These are phyloP conservation scores for Phytophthora pini DNA, from an alignment of 352 stramenopile species.

Conservation along the genomic window DNA sequence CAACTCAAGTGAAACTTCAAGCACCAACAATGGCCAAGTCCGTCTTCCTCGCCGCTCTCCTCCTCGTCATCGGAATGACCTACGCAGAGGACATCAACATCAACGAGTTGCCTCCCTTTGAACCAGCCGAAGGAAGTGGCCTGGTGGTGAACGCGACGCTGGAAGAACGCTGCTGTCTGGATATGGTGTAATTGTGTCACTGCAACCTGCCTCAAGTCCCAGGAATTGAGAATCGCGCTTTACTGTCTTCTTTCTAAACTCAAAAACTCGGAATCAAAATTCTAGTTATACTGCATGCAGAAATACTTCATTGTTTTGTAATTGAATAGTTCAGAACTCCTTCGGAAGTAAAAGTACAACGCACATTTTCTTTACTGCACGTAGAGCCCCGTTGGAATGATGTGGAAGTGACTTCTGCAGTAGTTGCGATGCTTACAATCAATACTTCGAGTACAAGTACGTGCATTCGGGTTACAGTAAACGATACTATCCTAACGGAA, in stretches of 20 bases:
- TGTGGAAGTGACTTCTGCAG: no score
- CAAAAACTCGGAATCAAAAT: neutral
- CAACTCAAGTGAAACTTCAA: slow-evolving; percentile 9
- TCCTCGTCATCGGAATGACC: slow-evolving; percentile 14
- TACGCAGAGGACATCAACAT: neutral
- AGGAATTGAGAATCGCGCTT: neutral
- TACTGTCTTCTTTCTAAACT: neutral
- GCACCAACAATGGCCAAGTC: slow-evolving; percentile 20
- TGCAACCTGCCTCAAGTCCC: neutral
- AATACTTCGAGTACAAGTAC: no score
- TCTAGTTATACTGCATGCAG: no score
- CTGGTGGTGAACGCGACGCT: slow-evolving; percentile 11
- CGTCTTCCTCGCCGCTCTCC: slow-evolving; percentile 21
- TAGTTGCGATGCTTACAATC: no score
- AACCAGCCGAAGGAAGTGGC: slow-evolving; percentile 4
- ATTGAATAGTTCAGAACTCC: no score
- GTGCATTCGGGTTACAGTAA: no score
- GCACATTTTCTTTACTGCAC: no score
- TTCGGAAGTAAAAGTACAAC: no score
- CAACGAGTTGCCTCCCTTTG: neutral
- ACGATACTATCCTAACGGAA: neutral
- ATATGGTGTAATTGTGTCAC: neutral
- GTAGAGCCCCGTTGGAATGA: no score
- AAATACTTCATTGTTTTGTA: no score
- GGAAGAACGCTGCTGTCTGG: slow-evolving; percentile 33